Evolutionary conservation across 1,284 basidiomycete genomes (phyloP), one percentile per base, ranked within the genome.

Genomic region (Afroboletus lepidellus): DNA sequence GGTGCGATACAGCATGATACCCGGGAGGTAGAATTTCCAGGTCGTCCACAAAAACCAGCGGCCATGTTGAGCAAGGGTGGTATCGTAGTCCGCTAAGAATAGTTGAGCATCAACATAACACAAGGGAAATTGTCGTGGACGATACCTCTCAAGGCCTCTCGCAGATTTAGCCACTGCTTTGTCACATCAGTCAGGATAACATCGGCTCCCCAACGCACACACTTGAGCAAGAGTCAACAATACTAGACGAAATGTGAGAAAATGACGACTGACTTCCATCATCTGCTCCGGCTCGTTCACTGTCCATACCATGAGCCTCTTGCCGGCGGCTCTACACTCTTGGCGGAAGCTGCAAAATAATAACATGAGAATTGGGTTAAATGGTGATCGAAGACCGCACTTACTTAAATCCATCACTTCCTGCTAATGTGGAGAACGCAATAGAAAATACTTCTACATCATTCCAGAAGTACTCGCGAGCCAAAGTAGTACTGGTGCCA

Each of bases 231-330:
- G 43, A 21, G 41, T 55, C 43, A 56, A 49, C 30, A 30, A 49
- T 1, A 21, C 23, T 24, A 38, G 7, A 41, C 16, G 11, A 37
- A 20, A 25, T 20, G 21, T n/a, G 23, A 53, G 44, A 50, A 32
- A 44, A 37, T 1, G 44, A 34, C 20, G 37, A 72, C 80, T 47
- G 23, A 84, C 88, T 81, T 98, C 92, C 75, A 96, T 89, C 95
- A 99, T 98, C 68, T 96, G 87, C 54, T 85, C 83, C 11, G 85
- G 83, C 43, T 88, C 81, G 69, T 98, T 99, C 27, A 98, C 95
- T 0, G 96, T 99, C 97, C 97, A 99, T 12, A 95, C 92, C 81
- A 94, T 87, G 42, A 98, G 64, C 62, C 82, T 82, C 80, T 99
- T 99, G 21, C 89, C 89, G 1, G 82, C 85, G 16, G 67, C 73